phyloP scores from a whole-genome alignment of 768 basidiomycete genomes.

The Tricholoma sp. region DNA sequence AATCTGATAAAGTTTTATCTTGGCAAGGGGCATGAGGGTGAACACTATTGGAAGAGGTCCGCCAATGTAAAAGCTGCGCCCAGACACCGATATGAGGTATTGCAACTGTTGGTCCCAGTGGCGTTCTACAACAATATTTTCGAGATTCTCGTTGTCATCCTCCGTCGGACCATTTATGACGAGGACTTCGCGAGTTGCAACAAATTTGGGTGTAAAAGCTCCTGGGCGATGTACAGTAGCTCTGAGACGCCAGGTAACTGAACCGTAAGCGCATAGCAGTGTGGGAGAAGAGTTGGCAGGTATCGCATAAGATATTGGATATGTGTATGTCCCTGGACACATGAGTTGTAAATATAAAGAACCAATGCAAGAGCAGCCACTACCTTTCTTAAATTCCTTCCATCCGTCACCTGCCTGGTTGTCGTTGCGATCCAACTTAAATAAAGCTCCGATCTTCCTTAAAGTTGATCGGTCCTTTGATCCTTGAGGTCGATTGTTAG shows the following conservation, averaged over 20 bases:
- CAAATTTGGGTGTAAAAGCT: constrained; percentile 67
- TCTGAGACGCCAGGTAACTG: constrained; percentile 73
- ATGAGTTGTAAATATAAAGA: background rate
- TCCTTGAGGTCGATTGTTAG: constrained; percentile 9
- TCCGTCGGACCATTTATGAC: constrained; percentile 75
- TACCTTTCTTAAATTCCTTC: constrained; percentile 88
- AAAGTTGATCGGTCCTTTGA: constrained; percentile 31
- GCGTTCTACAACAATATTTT: constrained; percentile 77
- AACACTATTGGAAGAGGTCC: constrained; percentile 76
- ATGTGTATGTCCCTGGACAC: constrained; percentile 79
- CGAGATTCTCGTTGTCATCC: constrained; percentile 79
- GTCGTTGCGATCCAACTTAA: constrained; percentile 35
- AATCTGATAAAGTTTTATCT: constrained; percentile 76
- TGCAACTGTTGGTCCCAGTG: constrained; percentile 89
- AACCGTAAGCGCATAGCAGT: constrained; percentile 68
- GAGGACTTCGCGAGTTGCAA: constrained; percentile 63
- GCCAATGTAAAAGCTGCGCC: constrained; percentile 78
- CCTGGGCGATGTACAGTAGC: constrained; percentile 84
- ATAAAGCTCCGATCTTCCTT: constrained; percentile 33
- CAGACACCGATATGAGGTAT: constrained; percentile 71
- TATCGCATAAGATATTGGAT: constrained; percentile 88
- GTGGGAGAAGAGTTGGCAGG: constrained; percentile 77
- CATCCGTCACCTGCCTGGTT: constrained; percentile 50
- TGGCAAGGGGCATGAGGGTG: constrained; percentile 77
- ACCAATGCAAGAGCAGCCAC: constrained; percentile 10